Percentiles rank a stretch among this genome's conserved stretches.
Evolutionary conservation across 1,284 basidiomycete genomes (phyloP).

Genomic region (Apiotrichum laibachii): DNA sequence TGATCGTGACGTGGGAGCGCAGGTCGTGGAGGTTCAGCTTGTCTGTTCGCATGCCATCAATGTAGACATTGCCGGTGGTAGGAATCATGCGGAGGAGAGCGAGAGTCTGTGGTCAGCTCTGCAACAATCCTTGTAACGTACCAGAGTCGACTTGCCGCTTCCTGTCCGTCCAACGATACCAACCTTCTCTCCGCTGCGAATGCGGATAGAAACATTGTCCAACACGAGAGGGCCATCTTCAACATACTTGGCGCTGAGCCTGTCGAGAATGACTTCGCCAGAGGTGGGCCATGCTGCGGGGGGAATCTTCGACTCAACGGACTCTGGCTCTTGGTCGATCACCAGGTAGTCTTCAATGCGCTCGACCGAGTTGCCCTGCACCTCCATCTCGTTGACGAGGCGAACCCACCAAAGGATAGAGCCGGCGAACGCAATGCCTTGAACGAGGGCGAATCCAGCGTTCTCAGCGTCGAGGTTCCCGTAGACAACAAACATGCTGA

Average conservation of each 20-base stretch:
- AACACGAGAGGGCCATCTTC: slow-evolving; percentile 56
- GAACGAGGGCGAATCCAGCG: slow-evolving; percentile 50
- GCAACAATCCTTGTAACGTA: slow-evolving; percentile 8
- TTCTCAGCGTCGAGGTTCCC: slow-evolving; percentile 41
- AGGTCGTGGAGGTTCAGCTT: slow-evolving; percentile 63
- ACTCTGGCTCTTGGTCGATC: slow-evolving; percentile 67
- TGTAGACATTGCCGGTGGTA: slow-evolving; percentile 58
- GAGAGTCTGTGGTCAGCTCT: slow-evolving; percentile 32
- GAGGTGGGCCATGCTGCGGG: slow-evolving; percentile 76
- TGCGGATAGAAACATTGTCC: slow-evolving; percentile 58
- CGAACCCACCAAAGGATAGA: slow-evolving; percentile 45
- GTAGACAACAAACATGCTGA: slow-evolving; percentile 48
- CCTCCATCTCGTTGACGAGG: slow-evolving; percentile 52
- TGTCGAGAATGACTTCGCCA: slow-evolving; percentile 64
- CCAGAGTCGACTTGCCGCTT: slow-evolving; percentile 63
- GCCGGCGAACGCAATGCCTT: slow-evolving; percentile 47
- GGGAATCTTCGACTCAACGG: slow-evolving; percentile 57
- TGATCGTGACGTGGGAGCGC: slow-evolving; percentile 59
- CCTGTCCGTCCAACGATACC: slow-evolving; percentile 70
- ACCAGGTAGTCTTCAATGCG: slow-evolving; percentile 68
- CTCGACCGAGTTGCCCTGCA: slow-evolving; percentile 58
- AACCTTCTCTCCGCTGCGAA: slow-evolving; percentile 62
- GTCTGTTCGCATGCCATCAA: slow-evolving; percentile 49
- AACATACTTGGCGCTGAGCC: slow-evolving; percentile 49
- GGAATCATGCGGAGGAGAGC: slow-evolving; percentile 56